phyloP scores from a whole-genome alignment of 768 basidiomycete genomes.

The Kockovaella imperatae region DNA sequence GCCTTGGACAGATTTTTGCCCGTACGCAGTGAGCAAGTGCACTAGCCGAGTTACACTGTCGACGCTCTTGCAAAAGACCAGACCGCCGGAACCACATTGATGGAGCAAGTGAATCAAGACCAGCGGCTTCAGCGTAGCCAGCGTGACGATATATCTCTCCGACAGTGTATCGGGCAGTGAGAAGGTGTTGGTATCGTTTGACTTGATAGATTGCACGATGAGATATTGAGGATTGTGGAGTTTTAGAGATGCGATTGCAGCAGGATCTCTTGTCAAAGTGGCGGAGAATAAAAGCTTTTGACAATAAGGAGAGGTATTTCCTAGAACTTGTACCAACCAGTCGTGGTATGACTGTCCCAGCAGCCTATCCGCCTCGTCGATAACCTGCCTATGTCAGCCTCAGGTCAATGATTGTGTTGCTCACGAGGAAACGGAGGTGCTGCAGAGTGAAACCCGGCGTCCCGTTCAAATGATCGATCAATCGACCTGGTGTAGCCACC shows the following conservation, averaged over 20 bases:
- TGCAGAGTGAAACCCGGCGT: conserved; percentile 87
- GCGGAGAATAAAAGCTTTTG: conserved; percentile 96
- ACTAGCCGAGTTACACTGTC: conserved; percentile 81
- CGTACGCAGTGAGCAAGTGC: conserved; percentile 58
- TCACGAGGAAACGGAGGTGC: conserved; percentile 85
- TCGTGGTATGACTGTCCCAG: conserved; percentile 92
- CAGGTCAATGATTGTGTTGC: conserved; percentile 30
- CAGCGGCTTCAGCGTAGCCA: conserved; percentile 74
- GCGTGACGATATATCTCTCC: conserved; percentile 82
- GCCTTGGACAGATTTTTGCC: conserved; percentile 49
- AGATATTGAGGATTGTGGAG: conserved; percentile 78
- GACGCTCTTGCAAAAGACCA: conserved; percentile 95
- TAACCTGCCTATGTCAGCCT: conserved; percentile 57
- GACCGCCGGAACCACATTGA: conserved; percentile 49
- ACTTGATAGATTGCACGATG: conserved; percentile 57
- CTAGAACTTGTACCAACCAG: conserved; percentile 77
- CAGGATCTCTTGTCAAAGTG: conserved; percentile 86
- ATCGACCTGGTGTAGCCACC: conserved; percentile 87
- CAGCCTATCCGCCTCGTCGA: conserved; percentile 96
- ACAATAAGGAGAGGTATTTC: conserved; percentile 64
- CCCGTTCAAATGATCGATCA: conserved; percentile 85
- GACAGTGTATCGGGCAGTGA: conserved; percentile 71
- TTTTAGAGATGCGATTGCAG: conserved; percentile 76
- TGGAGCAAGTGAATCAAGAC: conserved; percentile 80
- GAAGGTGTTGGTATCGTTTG: conserved; percentile 35